phyloP scores from a whole-genome alignment of 2,329 filamentous ascomycete species.

The Cytospora mali region DNA sequence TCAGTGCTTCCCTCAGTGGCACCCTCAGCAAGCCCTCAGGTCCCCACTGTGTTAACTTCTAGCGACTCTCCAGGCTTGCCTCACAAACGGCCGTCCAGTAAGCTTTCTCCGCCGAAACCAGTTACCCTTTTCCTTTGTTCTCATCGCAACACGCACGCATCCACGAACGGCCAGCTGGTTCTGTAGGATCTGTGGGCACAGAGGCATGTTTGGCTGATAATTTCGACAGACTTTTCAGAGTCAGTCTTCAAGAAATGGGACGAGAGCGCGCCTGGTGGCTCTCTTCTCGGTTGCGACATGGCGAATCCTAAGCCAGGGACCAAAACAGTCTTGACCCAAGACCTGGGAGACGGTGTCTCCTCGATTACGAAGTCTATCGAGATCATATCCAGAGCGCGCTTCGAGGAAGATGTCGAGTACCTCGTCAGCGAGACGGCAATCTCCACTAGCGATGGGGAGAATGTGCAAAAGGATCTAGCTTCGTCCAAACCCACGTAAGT shows the following conservation, averaged over 20 bases:
- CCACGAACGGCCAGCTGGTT: neutral
- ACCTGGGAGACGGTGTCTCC: slow-evolving; percentile 43
- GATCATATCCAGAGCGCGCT: slow-evolving; percentile 40
- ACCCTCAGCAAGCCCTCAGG: slow-evolving; percentile 26
- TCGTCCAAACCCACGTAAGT: slow-evolving; percentile 14
- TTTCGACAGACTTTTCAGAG: slow-evolving; percentile 36
- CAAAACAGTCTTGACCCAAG: slow-evolving; percentile 40
- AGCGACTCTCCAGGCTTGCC: neutral
- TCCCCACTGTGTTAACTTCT: slow-evolving; percentile 14
- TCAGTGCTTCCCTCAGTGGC: neutral
- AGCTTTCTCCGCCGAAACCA: neutral
- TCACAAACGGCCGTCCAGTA: slow-evolving; percentile 10
- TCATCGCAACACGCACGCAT: neutral
- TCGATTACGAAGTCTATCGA: slow-evolving; percentile 47
- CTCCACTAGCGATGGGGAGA: slow-evolving; percentile 33
- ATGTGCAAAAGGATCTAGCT: neutral
- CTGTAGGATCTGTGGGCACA: neutral
- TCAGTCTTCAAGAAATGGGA: slow-evolving; percentile 51
- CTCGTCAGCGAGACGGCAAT: slow-evolving; percentile 43
- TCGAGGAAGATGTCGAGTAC: slow-evolving; percentile 40
- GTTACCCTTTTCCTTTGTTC: neutral
- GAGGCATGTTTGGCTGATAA: slow-evolving; percentile 4
- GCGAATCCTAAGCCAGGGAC: slow-evolving; percentile 28
- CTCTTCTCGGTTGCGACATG: slow-evolving; percentile 27
- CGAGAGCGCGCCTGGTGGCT: slow-evolving; percentile 33